Evolutionary conservation across 2,329 filamentous ascomycete genomes (phyloP).

Genomic region (Laburnicola sp.): DNA sequence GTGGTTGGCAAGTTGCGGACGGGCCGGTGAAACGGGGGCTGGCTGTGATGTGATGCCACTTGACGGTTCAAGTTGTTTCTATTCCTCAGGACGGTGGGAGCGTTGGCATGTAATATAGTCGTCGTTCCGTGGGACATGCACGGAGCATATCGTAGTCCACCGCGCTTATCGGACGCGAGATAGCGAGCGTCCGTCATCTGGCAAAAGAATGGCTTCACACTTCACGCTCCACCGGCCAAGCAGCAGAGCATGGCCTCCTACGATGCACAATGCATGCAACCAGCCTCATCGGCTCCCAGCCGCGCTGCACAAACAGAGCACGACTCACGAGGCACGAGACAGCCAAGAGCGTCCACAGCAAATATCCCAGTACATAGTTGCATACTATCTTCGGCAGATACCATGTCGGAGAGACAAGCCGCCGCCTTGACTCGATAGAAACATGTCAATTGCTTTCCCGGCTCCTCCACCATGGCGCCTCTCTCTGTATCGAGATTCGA

Average conservation of each 20-base stretch:
- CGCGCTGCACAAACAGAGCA: no score
- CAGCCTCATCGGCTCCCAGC: not conserved
- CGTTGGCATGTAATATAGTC: no score
- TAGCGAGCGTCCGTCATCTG: not conserved
- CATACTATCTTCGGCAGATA: constrained; percentile 13
- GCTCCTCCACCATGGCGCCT: no score
- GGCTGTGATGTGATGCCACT: not conserved
- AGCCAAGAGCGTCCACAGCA: not conserved
- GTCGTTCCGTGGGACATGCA: not conserved
- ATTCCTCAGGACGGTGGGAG: not conserved
- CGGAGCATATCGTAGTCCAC: constrained; percentile 8
- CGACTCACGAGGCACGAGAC: not conserved
- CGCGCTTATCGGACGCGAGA: constrained; percentile 3
- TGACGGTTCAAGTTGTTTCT: not conserved
- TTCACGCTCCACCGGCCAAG: no score
- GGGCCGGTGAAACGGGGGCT: constrained; percentile 4
- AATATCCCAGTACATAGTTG: constrained; percentile 1
- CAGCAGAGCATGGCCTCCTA: no score
- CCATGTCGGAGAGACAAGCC: constrained; percentile 7
- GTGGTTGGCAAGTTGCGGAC: not conserved
- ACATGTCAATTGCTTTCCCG: no score
- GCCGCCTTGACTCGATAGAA: constrained; percentile 36
- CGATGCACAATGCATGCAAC: constrained; percentile 5
- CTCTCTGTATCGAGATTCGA: constrained; percentile 13
- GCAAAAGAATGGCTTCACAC: not conserved